A percentile compares a stretch with the other conserved stretches of the same genome.
Evolutionary conservation across 257 asterid genomes (phyloP).

Genomic region (Solanum appendiculatum): DNA sequence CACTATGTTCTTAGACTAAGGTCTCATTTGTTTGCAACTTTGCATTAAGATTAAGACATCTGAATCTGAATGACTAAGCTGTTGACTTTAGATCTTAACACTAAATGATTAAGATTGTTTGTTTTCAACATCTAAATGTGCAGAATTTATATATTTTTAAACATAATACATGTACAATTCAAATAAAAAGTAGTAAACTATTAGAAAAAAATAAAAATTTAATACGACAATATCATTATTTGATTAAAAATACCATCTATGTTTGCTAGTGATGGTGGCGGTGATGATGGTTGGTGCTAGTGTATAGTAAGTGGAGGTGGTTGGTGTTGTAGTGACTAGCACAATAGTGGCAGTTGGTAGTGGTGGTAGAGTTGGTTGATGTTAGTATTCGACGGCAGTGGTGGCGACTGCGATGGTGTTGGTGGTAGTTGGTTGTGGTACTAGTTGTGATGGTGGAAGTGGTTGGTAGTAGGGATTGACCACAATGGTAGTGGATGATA

Average conservation of each 20-base stretch:
- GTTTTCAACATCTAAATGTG: neutral
- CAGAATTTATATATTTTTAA: neutral
- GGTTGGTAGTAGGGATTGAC: neutral
- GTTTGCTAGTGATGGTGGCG: neutral
- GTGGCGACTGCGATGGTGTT: neutral
- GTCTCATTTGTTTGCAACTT: neutral
- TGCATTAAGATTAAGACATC: neutral
- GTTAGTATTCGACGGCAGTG: neutral
- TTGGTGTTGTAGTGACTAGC: neutral
- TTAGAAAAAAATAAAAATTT: neutral
- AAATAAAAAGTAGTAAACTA: neutral
- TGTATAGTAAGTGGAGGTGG: neutral
- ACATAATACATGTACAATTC: neutral
- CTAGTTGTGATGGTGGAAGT: neutral
- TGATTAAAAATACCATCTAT: neutral
- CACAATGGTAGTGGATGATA: neutral
- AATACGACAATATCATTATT: neutral
- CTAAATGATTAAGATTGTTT: neutral
- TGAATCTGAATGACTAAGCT: neutral
- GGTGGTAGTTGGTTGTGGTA: neutral
- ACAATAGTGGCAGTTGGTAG: neutral
- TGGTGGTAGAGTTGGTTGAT: neutral
- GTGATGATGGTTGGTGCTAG: neutral
- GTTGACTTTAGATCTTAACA: neutral
- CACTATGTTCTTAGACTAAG: neutral